Evolutionary conservation across 2,329 filamentous ascomycete genomes (phyloP).

Genomic region (Sodiomyces alkalinus): DNA sequence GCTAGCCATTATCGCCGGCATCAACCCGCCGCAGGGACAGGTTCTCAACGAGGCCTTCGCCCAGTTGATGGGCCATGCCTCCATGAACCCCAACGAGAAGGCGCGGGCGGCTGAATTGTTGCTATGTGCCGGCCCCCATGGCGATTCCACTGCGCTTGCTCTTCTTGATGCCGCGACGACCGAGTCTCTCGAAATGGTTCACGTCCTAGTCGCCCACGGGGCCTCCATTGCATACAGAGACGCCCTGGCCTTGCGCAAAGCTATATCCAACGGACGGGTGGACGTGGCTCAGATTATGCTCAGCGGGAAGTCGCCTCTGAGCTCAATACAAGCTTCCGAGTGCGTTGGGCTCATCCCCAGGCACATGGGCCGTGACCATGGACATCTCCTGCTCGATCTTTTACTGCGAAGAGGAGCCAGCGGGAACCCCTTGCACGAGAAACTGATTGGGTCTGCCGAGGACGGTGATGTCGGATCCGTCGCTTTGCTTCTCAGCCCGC

Average conservation of each 20-base stretch:
- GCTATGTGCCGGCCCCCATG: conserved; percentile 41
- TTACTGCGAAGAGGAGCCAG: conserved; percentile 35
- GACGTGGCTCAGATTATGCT: conserved; percentile 32
- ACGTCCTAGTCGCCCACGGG: conserved; percentile 35
- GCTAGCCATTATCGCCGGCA: conserved; percentile 37
- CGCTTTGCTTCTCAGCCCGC: conserved; percentile 31
- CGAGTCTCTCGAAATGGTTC: conserved; percentile 38
- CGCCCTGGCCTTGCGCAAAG: conserved; percentile 30
- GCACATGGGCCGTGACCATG: conserved; percentile 26
- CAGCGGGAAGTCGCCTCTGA: conserved; percentile 25
- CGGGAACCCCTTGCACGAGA: conserved; percentile 30
- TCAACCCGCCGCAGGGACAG: conserved; percentile 31
- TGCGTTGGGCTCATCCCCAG: conserved; percentile 34
- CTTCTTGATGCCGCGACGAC: conserved; percentile 31
- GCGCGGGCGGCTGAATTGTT: conserved; percentile 37
- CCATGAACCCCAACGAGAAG: conserved; percentile 32
- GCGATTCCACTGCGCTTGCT: conserved; percentile 30
- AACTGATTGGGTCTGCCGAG: conserved; percentile 32
- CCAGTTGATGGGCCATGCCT: conserved; percentile 27
- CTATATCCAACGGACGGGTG: conserved; percentile 29
- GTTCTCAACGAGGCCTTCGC: conserved; percentile 35
- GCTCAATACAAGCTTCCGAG: conserved; percentile 28
- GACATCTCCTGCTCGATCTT: conserved; percentile 26
- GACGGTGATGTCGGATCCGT: conserved; percentile 30
- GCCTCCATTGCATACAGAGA: conserved; percentile 40